Conservation (phyloP, 2,329 filamentous ascomycete genomes). For the Nigrospora oryzae region DNA sequence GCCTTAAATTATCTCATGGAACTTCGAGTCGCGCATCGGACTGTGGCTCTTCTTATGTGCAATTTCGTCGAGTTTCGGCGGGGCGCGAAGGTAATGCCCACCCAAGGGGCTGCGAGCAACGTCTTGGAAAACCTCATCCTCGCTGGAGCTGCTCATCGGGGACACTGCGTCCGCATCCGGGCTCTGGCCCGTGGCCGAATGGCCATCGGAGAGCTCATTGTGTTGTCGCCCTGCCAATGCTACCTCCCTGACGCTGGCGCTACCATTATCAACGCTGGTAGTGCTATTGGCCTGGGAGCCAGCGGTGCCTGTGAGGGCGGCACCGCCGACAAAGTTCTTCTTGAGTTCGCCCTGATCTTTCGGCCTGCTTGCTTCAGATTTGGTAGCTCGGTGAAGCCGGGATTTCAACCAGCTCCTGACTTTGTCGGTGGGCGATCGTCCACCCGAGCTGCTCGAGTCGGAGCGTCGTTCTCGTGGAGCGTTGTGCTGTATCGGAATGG, state of each 20-base stretch:
- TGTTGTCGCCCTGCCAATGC: conserved; percentile 31
- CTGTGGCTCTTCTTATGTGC: conserved; percentile 32
- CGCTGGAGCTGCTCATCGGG: conserved; percentile 21
- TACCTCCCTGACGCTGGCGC: conserved; percentile 36
- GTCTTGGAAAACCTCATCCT: conserved; percentile 17
- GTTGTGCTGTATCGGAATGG: conserved; percentile 7
- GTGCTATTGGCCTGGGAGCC: conserved; percentile 32
- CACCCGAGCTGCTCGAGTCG: conserved; percentile 7
- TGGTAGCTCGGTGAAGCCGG: conserved; percentile 36
- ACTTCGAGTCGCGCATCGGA: conserved; percentile 48
- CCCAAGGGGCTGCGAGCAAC: background rate
- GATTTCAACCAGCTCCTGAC: conserved; percentile 49
- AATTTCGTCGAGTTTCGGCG: too few relatives aligned
- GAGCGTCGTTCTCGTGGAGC: conserved; percentile 7
- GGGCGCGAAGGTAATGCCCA: too few relatives aligned
- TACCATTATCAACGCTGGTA: conserved; percentile 28
- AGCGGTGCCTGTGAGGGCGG: conserved; percentile 30
- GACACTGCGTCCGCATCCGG: conserved; percentile 13
- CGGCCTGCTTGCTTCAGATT: conserved; percentile 25
- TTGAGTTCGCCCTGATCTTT: conserved; percentile 18
- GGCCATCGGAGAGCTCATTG: conserved; percentile 12
- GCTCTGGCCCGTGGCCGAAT: conserved; percentile 6
- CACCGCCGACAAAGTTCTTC: conserved; percentile 41
- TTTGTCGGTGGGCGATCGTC: conserved; percentile 10
- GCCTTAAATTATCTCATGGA: conserved; percentile 43